These are phyloP conservation scores for Protomyces macrosporus DNA, from an alignment of 1,139 yeast genomes.

Conservation along the genomic window DNA sequence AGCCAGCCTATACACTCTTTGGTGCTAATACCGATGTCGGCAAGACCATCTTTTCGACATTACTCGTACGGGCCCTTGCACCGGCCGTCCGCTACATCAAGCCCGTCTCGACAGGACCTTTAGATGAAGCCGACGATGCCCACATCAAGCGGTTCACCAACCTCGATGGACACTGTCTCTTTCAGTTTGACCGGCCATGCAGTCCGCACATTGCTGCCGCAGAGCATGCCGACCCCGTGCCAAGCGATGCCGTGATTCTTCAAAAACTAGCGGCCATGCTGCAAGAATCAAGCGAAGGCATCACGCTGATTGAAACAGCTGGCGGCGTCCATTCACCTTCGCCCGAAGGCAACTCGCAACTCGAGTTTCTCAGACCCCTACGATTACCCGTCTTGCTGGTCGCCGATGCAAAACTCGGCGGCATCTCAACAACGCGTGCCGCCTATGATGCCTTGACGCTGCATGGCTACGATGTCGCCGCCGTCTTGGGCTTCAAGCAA, in stretches of 20 bases:
- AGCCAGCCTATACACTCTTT: constrained; percentile 37
- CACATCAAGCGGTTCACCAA: constrained; percentile 27
- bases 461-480: constrained; percentile 35
- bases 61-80: constrained; percentile 31
- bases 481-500: constrained; percentile 33
- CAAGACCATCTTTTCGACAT: constrained; percentile 35
- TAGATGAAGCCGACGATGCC: constrained; percentile 33
- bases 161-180: constrained; percentile 30
- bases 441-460: constrained; percentile 34
- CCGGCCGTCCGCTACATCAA: constrained; percentile 33
- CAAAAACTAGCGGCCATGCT: not conserved
- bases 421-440: constrained; percentile 36
- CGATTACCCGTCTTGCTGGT: constrained; percentile 35
- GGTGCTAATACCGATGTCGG: constrained; percentile 43
- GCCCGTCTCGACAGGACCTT: constrained; percentile 36
- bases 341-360: constrained; percentile 34
- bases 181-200: constrained; percentile 34
- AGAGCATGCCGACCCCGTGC: constrained; percentile 12
- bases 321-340: constrained; percentile 37
- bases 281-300: not conserved
- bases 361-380: constrained; percentile 35
- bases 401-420: constrained; percentile 36
- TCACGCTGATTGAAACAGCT: constrained; percentile 36
- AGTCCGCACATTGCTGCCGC: constrained; percentile 36
- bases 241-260: constrained; percentile 14